Evolutionary conservation across 768 basidiomycete genomes (phyloP).

Genomic region (Psilocybe sp.): DNA sequence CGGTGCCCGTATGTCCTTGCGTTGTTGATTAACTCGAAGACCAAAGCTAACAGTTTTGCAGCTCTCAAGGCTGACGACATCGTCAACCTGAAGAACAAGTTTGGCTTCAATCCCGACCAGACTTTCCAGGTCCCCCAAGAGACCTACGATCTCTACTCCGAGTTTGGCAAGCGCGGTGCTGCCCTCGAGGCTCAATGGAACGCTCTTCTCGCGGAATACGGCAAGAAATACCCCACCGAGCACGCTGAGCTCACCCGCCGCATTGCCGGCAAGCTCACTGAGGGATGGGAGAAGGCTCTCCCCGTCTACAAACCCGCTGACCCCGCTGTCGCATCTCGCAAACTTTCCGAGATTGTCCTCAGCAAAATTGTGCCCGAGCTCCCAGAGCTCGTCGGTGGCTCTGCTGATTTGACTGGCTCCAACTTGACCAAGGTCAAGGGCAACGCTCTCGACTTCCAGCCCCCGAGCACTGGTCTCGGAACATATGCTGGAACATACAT

Average conservation of each 20-base stretch:
- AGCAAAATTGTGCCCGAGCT: constrained; percentile 69
- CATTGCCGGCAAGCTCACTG: constrained; percentile 77
- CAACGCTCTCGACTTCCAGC: constrained; percentile 84
- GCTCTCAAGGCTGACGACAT: constrained; percentile 94
- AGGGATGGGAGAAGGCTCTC: constrained; percentile 81
- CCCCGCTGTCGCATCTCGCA: constrained; percentile 86
- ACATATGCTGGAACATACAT: constrained; percentile 86
- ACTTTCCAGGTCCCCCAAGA: constrained; percentile 76
- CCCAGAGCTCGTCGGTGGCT: constrained; percentile 87
- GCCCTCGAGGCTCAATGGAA: constrained; percentile 76
- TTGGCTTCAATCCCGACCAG: constrained; percentile 75
- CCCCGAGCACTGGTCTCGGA: constrained; percentile 80
- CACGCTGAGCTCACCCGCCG: constrained; percentile 85
- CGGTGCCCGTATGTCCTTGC: constrained; percentile 73
- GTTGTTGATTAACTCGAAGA: background rate
- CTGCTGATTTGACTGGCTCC: constrained; percentile 89
- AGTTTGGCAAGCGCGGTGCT: constrained; percentile 70
- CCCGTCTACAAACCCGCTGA: constrained; percentile 85
- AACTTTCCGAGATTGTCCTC: constrained; percentile 88
- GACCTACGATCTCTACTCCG: constrained; percentile 66
- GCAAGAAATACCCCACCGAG: constrained; percentile 77
- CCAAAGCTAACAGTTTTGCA: too few relatives aligned
- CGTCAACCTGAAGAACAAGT: constrained; percentile 75
- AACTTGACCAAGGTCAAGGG: constrained; percentile 88
- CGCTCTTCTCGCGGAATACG: constrained; percentile 62